Percentiles rank a stretch among this genome's conserved stretches.
Conservation (phyloP, 2,329 filamentous ascomycete genomes). For the Paracoccidioides brasiliensis region DNA sequence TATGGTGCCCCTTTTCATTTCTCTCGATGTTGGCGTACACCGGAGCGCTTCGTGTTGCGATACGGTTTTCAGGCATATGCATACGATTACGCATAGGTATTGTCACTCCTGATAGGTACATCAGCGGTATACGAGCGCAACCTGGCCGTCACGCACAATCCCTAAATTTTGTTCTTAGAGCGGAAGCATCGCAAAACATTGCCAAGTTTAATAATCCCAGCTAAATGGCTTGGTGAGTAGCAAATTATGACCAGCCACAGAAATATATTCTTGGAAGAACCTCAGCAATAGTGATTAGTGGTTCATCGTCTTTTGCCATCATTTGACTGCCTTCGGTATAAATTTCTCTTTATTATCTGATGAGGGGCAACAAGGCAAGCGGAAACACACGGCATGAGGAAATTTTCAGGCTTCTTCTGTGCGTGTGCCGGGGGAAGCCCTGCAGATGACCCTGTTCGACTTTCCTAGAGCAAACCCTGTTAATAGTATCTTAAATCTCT, state of each 20-base stretch:
- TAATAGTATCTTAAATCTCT: neutral
- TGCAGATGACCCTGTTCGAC: neutral
- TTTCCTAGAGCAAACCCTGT: neutral
- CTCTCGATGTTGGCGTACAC: no score
- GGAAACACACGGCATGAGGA: neutral
- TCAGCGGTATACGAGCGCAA: no score
- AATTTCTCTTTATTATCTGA: neutral
- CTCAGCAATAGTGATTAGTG: neutral
- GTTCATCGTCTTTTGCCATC: neutral
- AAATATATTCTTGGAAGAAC: neutral
- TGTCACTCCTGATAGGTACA: no score
- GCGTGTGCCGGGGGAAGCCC: neutral
- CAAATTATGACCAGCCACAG: neutral
- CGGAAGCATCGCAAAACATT: neutral
- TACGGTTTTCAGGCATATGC: no score
- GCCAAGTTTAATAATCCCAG: neutral
- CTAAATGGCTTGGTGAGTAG: neutral
- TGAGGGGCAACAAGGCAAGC: neutral
- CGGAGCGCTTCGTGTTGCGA: no score
- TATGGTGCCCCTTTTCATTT: no score
- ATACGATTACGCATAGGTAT: no score
- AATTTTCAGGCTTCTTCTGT: neutral
- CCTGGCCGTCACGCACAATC: no score
- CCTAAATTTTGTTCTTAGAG: no score
- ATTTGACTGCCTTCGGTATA: neutral